Percentiles rank a stretch among this genome's conserved stretches.
Conservation (phyloP, 805 yeast genomes). For the Cyberlindnera samutprakarnensis region DNA sequence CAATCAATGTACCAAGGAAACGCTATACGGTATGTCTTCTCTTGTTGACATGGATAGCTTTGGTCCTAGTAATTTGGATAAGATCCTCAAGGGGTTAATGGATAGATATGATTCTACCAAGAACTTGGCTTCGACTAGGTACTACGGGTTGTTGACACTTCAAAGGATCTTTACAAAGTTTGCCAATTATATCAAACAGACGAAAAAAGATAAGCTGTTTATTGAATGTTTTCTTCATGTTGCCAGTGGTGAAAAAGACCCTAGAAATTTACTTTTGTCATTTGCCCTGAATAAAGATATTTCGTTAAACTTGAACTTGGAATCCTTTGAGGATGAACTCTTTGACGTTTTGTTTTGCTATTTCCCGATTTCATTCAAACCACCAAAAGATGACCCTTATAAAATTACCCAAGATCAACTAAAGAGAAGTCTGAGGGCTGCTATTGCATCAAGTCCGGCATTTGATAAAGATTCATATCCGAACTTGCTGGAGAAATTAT, state of each 20-base stretch:
- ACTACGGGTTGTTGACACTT: constrained; percentile 47
- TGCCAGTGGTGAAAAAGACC: constrained; percentile 90
- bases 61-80: constrained; percentile 26
- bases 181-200: constrained; percentile 15
- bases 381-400: constrained; percentile 86
- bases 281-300: constrained; percentile 43
- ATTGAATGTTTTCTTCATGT: constrained; percentile 55
- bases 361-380: constrained; percentile 92
- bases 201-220: constrained; percentile 29
- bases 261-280: constrained; percentile 71
- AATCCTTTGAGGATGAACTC: constrained; percentile 49
- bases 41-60: constrained; percentile 47
- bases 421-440: constrained; percentile 50
- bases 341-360: constrained; percentile 91
- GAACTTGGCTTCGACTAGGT: constrained; percentile 56
- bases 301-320: constrained; percentile 51
- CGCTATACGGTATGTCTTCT: constrained; percentile 45
- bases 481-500: constrained; percentile 68
- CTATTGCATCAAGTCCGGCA: constrained; percentile 51
- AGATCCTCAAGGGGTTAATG: constrained; percentile 31
- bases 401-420: constrained; percentile 70
- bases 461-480: constrained; percentile 73
- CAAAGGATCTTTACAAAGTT: constrained; percentile 27
- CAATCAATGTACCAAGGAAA: constrained; percentile 40
- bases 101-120: constrained; percentile 46